Evolutionary conservation across 1,284 basidiomycete genomes (phyloP), one percentile per base, ranked within the genome.

Genomic region (Ceratobasidium theobromae): DNA sequence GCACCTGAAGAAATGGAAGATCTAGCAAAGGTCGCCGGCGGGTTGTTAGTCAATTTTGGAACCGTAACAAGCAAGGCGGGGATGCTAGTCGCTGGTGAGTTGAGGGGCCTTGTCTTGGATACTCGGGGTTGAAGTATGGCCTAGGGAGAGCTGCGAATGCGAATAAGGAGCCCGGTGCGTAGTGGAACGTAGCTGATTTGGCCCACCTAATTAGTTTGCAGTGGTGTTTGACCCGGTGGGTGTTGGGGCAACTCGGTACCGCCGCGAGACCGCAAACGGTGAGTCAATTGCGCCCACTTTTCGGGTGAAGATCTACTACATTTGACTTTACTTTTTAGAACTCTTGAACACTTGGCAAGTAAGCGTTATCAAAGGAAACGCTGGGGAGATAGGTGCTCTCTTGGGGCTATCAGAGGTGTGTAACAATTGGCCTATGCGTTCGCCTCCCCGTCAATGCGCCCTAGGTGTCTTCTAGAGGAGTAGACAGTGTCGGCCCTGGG

Each of bases 181-280:
- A 18, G 23, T 12, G 16, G n/a, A 14, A 41, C 21, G 4, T 66
- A 18, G 33, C 21, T 25, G 45, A 35, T 4, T 33, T 1, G 32
- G 23, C 28, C n/a, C 16, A 25, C 16, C 9, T 46, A 16, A 32
- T 12, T 38, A 23, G 14, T 21, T 16, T 18, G 9, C 30, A 0
- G 77, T 98, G 2, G 82, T 98, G 0, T 93, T 97, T 70, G 95
- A 98, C 75, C 95, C 95, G 1, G 96, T 98, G 3, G 96, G 94
- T 2, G 85, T 95, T 0, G 95, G 95, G 4, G 94, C 95, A 0
- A 92, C 91, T 3, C 71, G 76, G 1, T 93, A 86, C 75, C 82
- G 95, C 41, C 84, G 84, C 69, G 77, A 79, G 16, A 82, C 81
- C 0, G 77, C 80, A 4, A 72, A 77, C 54, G 75, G 80, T 79